A percentile compares a stretch with the other conserved stretches of the same genome.
These are phyloP conservation scores for Corymbia citriodora DNA, from an alignment of 441 rosid species.

Conservation along the genomic window DNA sequence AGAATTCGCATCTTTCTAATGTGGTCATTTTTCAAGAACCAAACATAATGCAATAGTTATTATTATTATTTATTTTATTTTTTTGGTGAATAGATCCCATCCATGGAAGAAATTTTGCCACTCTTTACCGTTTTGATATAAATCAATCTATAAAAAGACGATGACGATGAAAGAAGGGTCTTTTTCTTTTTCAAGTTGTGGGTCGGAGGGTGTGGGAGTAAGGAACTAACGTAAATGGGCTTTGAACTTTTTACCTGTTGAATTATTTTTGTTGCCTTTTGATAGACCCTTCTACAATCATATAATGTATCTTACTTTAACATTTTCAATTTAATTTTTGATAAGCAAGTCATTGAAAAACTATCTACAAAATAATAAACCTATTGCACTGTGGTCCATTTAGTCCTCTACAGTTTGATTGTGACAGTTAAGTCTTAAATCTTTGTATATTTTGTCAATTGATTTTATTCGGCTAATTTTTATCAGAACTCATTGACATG, in stretches of 20 bases:
- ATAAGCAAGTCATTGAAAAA: background rate
- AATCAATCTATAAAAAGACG: background rate
- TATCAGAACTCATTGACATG: background rate
- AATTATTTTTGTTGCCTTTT: background rate
- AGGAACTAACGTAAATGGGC: background rate
- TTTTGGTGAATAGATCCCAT: background rate
- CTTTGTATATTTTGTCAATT: too few relatives aligned
- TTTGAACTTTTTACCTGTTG: background rate
- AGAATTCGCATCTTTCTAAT: background rate
- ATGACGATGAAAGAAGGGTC: background rate
- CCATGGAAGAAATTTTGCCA: background rate
- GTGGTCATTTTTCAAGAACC: background rate
- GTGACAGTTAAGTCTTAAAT: too few relatives aligned
- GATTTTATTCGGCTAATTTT: too few relatives aligned
- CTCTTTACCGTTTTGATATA: background rate
- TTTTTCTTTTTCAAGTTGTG: background rate
- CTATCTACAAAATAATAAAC: too few relatives aligned
- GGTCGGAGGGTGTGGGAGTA: background rate
- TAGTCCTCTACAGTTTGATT: too few relatives aligned
- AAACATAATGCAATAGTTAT: background rate
- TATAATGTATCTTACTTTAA: background rate
- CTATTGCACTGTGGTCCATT: too few relatives aligned
- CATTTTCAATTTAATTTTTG: background rate
- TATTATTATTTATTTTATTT: background rate
- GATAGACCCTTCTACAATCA: background rate